Evolutionary conservation across 805 yeast species (phyloP).

Genomic region (Candida parachauliodes): DNA sequence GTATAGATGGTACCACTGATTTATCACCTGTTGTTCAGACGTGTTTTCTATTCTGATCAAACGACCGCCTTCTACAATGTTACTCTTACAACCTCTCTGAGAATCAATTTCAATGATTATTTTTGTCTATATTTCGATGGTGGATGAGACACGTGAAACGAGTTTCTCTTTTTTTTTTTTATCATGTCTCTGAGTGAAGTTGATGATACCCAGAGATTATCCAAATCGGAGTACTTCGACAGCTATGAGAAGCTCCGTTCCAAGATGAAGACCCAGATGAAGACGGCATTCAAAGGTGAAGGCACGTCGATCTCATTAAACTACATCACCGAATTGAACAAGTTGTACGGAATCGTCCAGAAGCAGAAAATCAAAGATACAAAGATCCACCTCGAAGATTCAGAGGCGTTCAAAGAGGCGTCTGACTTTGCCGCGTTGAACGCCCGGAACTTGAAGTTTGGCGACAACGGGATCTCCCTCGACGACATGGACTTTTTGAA

Average conservation of each 20-base stretch:
- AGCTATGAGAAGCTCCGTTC: slow-evolving; percentile 27
- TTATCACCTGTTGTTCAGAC: too few relatives aligned
- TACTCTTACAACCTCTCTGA: too few relatives aligned
- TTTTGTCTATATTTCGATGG: too few relatives aligned
- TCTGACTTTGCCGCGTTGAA: slow-evolving; percentile 63
- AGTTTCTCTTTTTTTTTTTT: too few relatives aligned
- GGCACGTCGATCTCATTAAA: slow-evolving; percentile 46
- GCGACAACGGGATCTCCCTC: slow-evolving; percentile 49
- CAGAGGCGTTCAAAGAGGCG: slow-evolving; percentile 58
- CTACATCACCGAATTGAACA: slow-evolving; percentile 12
- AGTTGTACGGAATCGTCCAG: slow-evolving; percentile 15
- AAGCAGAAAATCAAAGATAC: slow-evolving; percentile 31
- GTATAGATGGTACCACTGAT: too few relatives aligned
- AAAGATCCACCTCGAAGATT: slow-evolving; percentile 46
- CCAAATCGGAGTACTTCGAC: slow-evolving; percentile 14
- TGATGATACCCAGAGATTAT: slow-evolving; percentile 9
- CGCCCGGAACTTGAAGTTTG: slow-evolving; percentile 57
- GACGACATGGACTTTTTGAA: slow-evolving; percentile 45
- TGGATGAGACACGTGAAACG: too few relatives aligned
- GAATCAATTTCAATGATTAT: too few relatives aligned
- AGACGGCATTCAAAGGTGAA: slow-evolving; percentile 54
- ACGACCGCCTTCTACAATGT: too few relatives aligned
- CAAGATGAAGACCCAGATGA: slow-evolving; percentile 33
- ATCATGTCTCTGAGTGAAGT: slow-evolving; percentile 3
- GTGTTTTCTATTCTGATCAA: too few relatives aligned